Evolutionary conservation across 305 asterid species (phyloP).

Genomic region (Fraxinus paxiana): DNA sequence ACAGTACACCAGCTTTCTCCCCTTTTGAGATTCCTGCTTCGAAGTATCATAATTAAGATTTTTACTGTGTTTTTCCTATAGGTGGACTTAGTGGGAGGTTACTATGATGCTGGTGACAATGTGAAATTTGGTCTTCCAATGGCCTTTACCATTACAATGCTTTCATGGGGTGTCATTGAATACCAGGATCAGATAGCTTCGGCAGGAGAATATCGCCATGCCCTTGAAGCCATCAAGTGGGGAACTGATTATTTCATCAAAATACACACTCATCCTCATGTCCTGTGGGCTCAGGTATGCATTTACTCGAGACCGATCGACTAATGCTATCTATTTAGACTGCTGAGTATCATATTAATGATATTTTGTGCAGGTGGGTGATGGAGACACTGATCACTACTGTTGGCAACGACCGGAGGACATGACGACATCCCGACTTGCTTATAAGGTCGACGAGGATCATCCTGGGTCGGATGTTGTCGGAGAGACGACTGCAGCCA

Average conservation of each 20-base stretch:
- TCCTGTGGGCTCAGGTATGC: constrained; percentile 77
- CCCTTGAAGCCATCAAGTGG: constrained; percentile 85
- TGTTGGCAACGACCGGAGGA: constrained; percentile 79
- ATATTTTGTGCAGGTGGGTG: constrained; percentile 31
- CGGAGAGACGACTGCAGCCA: constrained; percentile 79
- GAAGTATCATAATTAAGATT: neutral
- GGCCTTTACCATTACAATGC: constrained; percentile 76
- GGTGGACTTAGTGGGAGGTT: constrained; percentile 93
- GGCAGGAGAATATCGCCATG: constrained; percentile 64
- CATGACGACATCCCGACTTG: constrained; percentile 60
- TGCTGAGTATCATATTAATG: neutral
- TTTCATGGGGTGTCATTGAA: constrained; percentile 73
- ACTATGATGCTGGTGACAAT: constrained; percentile 87
- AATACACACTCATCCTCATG: constrained; percentile 72
- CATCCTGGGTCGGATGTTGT: constrained; percentile 73
- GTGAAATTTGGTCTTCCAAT: constrained; percentile 80
- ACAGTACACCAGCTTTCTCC: neutral
- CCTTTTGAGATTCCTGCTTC: neutral
- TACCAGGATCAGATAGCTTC: constrained; percentile 49
- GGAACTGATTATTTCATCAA: constrained; percentile 91
- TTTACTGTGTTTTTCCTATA: neutral
- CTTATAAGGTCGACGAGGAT: constrained; percentile 54
- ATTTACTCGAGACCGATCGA: neutral
- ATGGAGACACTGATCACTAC: constrained; percentile 70
- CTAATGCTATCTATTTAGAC: neutral